phyloP scores from a whole-genome alignment of 2,329 filamentous ascomycete genomes.

The Geoglossum cookeanum region DNA sequence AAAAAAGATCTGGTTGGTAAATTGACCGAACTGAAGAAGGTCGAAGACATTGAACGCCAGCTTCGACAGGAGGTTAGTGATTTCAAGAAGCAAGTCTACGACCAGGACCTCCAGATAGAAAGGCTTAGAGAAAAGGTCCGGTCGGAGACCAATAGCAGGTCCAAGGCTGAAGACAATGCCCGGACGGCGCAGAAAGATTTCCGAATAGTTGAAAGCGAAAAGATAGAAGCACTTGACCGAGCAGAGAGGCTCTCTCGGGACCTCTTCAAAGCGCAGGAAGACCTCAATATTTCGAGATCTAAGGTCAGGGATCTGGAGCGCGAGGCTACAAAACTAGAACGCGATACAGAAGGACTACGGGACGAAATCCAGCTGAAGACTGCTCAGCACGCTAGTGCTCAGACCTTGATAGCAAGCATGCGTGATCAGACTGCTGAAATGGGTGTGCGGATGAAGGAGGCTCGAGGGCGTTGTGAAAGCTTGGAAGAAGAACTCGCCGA shows the following conservation, averaged over 20 bases:
- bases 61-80: constrained; percentile 53
- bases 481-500: constrained; percentile 86
- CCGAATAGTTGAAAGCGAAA: constrained; percentile 57
- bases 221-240: constrained; percentile 54
- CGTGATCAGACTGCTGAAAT: constrained; percentile 81
- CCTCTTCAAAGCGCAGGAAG: constrained; percentile 51
- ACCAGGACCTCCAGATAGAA: constrained; percentile 63
- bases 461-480: constrained; percentile 60
- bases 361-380: constrained; percentile 73
- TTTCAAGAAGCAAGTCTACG: constrained; percentile 48
- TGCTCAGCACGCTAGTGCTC: constrained; percentile 68
- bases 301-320: constrained; percentile 57
- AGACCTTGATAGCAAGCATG: constrained; percentile 78
- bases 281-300: constrained; percentile 36
- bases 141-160: constrained; percentile 50
- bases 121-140: constrained; percentile 59
- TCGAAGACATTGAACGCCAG: constrained; percentile 71
- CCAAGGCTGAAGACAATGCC: constrained; percentile 62
- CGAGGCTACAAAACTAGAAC: constrained; percentile 45
- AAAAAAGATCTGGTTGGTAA: constrained; percentile 55
- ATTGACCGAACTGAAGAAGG: constrained; percentile 44
- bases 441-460: constrained; percentile 78
- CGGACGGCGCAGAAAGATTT: constrained; percentile 57
- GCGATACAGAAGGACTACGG: constrained; percentile 46
- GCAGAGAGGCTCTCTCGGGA: constrained; percentile 55